phyloP scores from a whole-genome alignment of 208 protist genomes.

The Leishmania martiniquensis region DNA sequence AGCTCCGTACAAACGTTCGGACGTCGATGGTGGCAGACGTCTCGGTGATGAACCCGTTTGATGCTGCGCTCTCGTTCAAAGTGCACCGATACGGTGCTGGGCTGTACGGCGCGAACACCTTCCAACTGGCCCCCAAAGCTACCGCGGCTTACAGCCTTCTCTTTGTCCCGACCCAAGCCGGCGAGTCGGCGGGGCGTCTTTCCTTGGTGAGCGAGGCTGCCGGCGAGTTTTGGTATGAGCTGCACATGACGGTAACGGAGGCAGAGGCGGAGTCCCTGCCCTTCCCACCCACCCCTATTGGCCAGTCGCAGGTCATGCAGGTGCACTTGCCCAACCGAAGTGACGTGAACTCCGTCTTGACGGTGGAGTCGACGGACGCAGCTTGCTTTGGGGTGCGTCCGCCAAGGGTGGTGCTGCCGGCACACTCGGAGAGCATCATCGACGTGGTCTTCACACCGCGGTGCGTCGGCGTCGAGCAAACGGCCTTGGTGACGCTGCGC shows the following conservation, averaged over 20 bases:
- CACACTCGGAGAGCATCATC: conserved; percentile 56
- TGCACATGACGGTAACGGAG: conserved; percentile 79
- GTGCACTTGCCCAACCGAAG: conserved; percentile 85
- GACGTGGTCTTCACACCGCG: conserved; percentile 85
- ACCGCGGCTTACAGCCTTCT: conserved; percentile 72
- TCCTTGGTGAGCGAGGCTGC: conserved; percentile 88
- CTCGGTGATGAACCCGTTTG: conserved; percentile 81
- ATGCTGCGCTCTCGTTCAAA: conserved; percentile 71
- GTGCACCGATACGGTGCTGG: conserved; percentile 79
- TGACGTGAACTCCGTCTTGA: conserved; percentile 46
- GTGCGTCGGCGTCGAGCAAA: conserved; percentile 59
- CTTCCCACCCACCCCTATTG: conserved; percentile 75
- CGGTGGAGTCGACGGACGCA: conserved; percentile 66
- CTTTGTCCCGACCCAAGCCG: conserved; percentile 86
- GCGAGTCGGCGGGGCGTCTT: conserved; percentile 69
- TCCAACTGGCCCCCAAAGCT: conserved; percentile 57
- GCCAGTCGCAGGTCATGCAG: conserved; percentile 49
- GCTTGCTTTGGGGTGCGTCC: conserved; percentile 62
- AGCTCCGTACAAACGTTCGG: conserved; percentile 81
- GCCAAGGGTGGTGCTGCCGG: conserved; percentile 44
- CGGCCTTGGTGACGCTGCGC: conserved; percentile 55
- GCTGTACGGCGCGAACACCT: conserved; percentile 75
- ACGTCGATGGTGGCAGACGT: conserved; percentile 89
- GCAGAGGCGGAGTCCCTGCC: conserved; percentile 70
- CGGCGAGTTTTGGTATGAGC: conserved; percentile 96